A percentile compares a stretch with the other conserved stretches of the same genome.
Conservation (phyloP, 2,329 filamentous ascomycete genomes). For the Capronia coronata region DNA sequence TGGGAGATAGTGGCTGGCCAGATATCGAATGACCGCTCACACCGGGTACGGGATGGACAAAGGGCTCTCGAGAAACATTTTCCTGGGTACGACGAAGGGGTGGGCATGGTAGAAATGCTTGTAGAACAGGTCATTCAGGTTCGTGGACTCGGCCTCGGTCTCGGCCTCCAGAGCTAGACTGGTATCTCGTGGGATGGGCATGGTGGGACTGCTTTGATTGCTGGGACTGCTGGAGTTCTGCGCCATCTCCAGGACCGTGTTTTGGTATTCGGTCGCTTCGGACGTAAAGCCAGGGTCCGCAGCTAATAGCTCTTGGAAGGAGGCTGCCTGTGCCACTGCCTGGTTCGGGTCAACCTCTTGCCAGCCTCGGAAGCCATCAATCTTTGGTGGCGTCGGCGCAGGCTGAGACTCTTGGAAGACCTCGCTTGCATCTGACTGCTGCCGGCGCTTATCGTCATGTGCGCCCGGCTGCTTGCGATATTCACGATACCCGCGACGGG, state of each 20-base stretch:
- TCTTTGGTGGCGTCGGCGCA: constrained; percentile 5
- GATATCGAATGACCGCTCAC: constrained; percentile 50
- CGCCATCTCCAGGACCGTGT: constrained; percentile 1
- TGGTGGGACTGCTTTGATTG: constrained; percentile 20
- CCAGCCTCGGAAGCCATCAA: constrained; percentile 4
- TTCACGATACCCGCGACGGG: constrained; percentile 26
- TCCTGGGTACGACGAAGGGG: constrained; percentile 50
- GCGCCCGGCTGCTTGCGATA: constrained; percentile 22
- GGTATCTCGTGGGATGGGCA: constrained; percentile 20
- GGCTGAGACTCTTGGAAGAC: constrained; percentile 9
- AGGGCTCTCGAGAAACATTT: constrained; percentile 31
- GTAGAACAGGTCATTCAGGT: constrained; percentile 51
- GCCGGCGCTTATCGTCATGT: constrained; percentile 5
- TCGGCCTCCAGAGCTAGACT: constrained; percentile 1
- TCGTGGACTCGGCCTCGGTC: constrained; percentile 24
- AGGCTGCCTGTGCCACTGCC: constrained; percentile 13
- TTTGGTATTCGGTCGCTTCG: constrained; percentile 23
- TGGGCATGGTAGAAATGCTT: constrained; percentile 51
- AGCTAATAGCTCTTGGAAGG: constrained; percentile 24
- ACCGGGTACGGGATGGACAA: constrained; percentile 44
- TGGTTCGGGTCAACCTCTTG: constrained; percentile 23
- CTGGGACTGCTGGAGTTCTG: constrained; percentile 13
- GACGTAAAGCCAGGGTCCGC: constrained; percentile 25
- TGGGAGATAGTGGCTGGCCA: constrained; percentile 50
- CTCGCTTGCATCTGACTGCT: constrained; percentile 12